Conservation (phyloP, 331 rosid species). For the Arachis monticola region DNA sequence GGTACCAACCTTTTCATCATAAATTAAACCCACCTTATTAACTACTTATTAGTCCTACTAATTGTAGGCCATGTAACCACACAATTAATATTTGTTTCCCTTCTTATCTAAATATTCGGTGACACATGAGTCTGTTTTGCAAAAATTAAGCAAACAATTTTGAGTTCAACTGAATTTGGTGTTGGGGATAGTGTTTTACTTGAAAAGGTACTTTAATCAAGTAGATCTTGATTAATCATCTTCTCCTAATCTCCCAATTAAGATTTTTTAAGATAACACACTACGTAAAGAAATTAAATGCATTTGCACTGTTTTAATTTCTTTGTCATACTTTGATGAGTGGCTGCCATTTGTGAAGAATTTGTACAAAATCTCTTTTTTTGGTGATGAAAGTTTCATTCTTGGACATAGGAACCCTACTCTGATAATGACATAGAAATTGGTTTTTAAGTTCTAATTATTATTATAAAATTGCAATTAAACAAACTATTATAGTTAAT, state of each 20-base stretch:
- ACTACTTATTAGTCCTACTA: not conserved
- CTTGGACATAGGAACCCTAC: no score
- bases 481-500: no score
- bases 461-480: no score
- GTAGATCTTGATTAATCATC: not conserved
- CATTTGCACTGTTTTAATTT: no score
- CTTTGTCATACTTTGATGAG: no score
- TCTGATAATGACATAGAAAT: no score
- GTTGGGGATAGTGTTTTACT: not conserved
- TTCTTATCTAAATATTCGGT: not conserved
- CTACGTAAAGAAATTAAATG: no score
- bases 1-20: conserved; percentile 30
- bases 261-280: not conserved
- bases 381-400: no score
- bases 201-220: not conserved
- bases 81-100: not conserved
- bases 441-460: no score
- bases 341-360: no score
- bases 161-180: not conserved
- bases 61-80: conserved; percentile 2
- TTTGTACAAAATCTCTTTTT: no score
- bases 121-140: not conserved
- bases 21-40: conserved; percentile 18
- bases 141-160: not conserved
- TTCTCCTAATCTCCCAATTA: not conserved